Percentiles rank a stretch among this genome's conserved stretches.
Conservation (phyloP, 2,329 filamentous ascomycete species). For the Aspergillus ochraceoroseus region DNA sequence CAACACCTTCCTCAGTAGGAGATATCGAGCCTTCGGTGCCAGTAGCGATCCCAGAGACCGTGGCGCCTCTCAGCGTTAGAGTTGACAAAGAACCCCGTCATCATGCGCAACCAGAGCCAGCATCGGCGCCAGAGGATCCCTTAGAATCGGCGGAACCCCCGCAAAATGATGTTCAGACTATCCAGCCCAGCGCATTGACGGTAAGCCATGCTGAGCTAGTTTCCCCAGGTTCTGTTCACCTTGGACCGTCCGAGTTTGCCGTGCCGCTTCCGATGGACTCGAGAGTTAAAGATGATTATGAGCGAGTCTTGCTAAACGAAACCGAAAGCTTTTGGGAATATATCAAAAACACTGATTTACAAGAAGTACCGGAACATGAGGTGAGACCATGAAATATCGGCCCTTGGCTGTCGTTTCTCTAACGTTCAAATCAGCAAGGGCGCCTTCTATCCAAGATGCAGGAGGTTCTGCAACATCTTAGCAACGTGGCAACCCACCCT, state of each 20-base stretch:
- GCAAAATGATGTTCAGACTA: conserved; percentile 30
- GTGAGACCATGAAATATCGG: conserved; percentile 22
- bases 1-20: conserved; percentile 42
- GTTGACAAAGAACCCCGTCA: conserved; percentile 28
- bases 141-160: conserved; percentile 26
- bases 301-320: conserved; percentile 30
- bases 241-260: conserved; percentile 41
- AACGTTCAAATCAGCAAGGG: conserved; percentile 24
- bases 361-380: conserved; percentile 20
- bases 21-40: conserved; percentile 37
- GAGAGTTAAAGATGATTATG: conserved; percentile 42
- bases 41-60: conserved; percentile 27
- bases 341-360: conserved; percentile 21
- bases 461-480: conserved; percentile 35
- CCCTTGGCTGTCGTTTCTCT: conserved; percentile 16
- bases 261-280: conserved; percentile 44
- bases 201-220: conserved; percentile 25
- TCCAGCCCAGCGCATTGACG: conserved; percentile 37
- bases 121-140: conserved; percentile 24
- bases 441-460: conserved; percentile 31
- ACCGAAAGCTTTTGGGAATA: conserved; percentile 31
- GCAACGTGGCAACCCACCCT: conserved; percentile 43
- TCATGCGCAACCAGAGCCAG: conserved; percentile 23
- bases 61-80: conserved; percentile 36
- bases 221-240: conserved; percentile 32